Evolutionary conservation across 1,139 yeast genomes (phyloP).

Genomic region (Nakaseomyces delphensis): DNA sequence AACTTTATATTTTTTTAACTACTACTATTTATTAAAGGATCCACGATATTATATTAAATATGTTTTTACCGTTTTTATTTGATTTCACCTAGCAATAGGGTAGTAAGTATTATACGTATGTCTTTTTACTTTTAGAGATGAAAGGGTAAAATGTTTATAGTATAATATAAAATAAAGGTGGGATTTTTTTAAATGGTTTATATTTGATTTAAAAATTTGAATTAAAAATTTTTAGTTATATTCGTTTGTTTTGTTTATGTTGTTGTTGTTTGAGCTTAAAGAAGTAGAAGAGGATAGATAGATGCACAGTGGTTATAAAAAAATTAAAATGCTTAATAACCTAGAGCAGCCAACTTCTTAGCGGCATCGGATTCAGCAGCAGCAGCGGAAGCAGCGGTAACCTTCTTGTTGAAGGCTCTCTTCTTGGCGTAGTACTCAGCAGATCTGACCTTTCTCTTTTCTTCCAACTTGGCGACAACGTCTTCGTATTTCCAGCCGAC

Average conservation of each 20-base stretch:
- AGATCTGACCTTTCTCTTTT: slow-evolving; percentile 98
- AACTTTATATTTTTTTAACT: too few species aligned
- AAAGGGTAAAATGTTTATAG: slow-evolving; percentile 5
- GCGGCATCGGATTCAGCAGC: slow-evolving; percentile 64
- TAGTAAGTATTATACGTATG: neutral
- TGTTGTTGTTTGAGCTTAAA: too few species aligned
- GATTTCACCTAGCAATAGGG: too few species aligned
- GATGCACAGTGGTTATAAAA: slow-evolving; percentile 11
- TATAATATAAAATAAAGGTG: slow-evolving; percentile 2
- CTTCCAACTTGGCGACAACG: slow-evolving; percentile 95
- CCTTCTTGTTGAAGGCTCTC: slow-evolving; percentile 92
- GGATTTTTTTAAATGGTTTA: slow-evolving; percentile 3
- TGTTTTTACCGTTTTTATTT: too few species aligned
- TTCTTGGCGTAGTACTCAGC: slow-evolving; percentile 99
- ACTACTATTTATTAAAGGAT: too few species aligned
- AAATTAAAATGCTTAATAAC: slow-evolving; percentile 48
- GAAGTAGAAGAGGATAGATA: slow-evolving; percentile 3
- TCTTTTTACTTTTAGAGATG: neutral
- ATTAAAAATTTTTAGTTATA: slow-evolving; percentile 5
- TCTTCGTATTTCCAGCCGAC: slow-evolving; percentile 99
- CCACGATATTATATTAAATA: too few species aligned
- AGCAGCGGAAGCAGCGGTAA: slow-evolving; percentile 74
- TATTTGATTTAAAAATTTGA: slow-evolving; percentile 5
- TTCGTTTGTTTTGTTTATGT: slow-evolving; percentile 2
- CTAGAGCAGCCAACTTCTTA: slow-evolving; percentile 73